phyloP scores from a whole-genome alignment of 345 rosid genomes.

The Hypericum androsaemum region DNA sequence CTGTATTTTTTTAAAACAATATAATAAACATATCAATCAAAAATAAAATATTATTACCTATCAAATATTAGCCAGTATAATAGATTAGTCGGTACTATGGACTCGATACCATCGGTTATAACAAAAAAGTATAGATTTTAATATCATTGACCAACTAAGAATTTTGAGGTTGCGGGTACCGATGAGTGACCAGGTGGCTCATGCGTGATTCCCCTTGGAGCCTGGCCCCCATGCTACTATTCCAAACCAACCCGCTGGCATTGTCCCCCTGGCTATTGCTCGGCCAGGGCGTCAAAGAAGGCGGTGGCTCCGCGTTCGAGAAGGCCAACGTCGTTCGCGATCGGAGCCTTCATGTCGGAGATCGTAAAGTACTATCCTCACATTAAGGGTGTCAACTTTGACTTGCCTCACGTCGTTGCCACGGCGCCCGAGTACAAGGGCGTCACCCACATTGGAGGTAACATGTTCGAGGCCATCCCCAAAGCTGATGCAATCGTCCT shows the following conservation, averaged over 20 bases:
- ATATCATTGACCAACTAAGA: too few relatives aligned
- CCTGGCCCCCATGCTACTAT: conserved; percentile 20
- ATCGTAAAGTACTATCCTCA: conserved; percentile 23
- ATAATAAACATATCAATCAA: too few relatives aligned
- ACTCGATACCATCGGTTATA: too few relatives aligned
- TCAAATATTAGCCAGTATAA: too few relatives aligned
- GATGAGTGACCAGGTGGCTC: conserved; percentile 27
- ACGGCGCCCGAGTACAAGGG: conserved; percentile 22
- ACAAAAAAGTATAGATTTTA: too few relatives aligned
- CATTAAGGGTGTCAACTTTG: conserved; percentile 29
- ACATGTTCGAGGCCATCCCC: conserved; percentile 29
- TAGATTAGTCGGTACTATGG: too few relatives aligned
- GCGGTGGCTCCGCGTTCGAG: conserved; percentile 22
- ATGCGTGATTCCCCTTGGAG: conserved; percentile 12
- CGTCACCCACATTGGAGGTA: conserved; percentile 24
- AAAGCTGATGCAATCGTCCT: conserved; percentile 23
- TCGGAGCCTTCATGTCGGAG: conserved; percentile 14
- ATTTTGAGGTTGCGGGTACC: too few relatives aligned
- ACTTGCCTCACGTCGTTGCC: conserved; percentile 30
- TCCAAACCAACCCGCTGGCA: conserved; percentile 19
- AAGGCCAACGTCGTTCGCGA: conserved; percentile 32
- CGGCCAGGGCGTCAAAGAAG: conserved; percentile 25
- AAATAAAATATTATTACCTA: too few relatives aligned
- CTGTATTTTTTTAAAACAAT: too few relatives aligned
- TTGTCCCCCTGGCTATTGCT: conserved; percentile 22